These are phyloP conservation scores for Heterobasidion occidentale DNA, from an alignment of 1,284 basidiomycete species.

Conservation along the genomic window DNA sequence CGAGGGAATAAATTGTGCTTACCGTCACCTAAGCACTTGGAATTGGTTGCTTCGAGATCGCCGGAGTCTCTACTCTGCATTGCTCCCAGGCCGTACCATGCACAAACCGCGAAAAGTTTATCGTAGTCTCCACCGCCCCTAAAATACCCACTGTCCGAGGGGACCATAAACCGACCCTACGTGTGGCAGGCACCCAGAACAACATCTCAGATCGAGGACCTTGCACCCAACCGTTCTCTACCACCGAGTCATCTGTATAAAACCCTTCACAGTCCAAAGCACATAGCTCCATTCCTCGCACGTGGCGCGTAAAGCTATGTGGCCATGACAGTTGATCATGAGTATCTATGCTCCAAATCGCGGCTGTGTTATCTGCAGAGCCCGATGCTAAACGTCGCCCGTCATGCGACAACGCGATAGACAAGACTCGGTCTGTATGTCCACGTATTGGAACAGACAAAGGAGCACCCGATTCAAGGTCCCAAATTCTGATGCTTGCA, in stretches of 20 bases:
- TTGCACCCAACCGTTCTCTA: not conserved
- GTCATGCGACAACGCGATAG: not conserved
- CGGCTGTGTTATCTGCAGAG: not conserved
- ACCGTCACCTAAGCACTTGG: no score
- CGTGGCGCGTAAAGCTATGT: not conserved
- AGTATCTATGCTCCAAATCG: not conserved
- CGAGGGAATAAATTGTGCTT: no score
- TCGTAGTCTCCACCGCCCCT: not conserved
- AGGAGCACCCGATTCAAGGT: not conserved
- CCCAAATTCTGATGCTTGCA: not conserved
- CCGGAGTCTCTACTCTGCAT: no score
- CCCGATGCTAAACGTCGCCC: not conserved
- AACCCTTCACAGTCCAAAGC: not conserved
- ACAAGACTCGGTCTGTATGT: not conserved
- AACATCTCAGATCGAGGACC: not conserved
- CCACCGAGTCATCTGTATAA: not conserved
- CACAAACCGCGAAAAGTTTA: not conserved
- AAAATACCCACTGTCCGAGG: not conserved
- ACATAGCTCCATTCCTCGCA: not conserved
- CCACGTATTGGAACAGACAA: not conserved
- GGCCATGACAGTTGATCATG: not conserved
- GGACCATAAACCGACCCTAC: not conserved
- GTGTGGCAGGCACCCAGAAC: not conserved
- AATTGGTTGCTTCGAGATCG: no score
- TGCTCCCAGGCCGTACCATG: not conserved